These are phyloP conservation scores for Pleurotus pulmonarius DNA, from an alignment of 768 basidiomycete species.

Conservation along the genomic window DNA sequence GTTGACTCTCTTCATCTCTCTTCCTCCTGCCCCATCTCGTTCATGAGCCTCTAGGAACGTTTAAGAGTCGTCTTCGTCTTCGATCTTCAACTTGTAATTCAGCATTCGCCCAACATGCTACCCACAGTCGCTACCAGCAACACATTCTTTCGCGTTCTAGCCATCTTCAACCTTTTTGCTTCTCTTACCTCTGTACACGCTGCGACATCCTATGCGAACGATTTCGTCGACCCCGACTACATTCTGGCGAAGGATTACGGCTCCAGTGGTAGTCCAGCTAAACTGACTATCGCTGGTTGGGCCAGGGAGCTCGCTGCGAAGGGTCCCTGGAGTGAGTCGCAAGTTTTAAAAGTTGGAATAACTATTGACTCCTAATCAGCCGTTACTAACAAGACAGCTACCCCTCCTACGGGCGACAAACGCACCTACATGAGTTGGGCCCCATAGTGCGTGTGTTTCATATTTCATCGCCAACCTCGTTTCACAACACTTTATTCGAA, in stretches of 20 bases:
- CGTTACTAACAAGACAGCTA: slow-evolving; percentile 43
- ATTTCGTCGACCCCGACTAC: slow-evolving; percentile 51
- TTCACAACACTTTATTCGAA: neutral
- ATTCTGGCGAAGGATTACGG: slow-evolving; percentile 40
- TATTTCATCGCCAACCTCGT: neutral
- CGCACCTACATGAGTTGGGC: slow-evolving; percentile 72
- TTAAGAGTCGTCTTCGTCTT: neutral
- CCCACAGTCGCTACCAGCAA: slow-evolving; percentile 7
- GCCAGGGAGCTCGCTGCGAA: slow-evolving; percentile 36
- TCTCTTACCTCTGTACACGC: slow-evolving; percentile 15
- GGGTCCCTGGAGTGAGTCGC: slow-evolving; percentile 54
- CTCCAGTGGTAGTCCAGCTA: slow-evolving; percentile 39
- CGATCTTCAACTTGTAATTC: no score
- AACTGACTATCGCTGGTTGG: slow-evolving; percentile 41
- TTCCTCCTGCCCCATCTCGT: neutral
- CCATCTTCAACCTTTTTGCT: slow-evolving; percentile 16
- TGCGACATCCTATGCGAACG: slow-evolving; percentile 46
- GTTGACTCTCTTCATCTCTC: no score
- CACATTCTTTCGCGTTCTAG: slow-evolving; percentile 23
- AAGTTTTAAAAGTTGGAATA: neutral
- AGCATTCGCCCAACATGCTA: neutral
- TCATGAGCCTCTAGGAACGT: neutral
- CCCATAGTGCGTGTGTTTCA: slow-evolving; percentile 47
- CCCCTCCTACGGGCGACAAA: slow-evolving; percentile 47
- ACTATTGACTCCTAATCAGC: slow-evolving; percentile 23